Evolutionary conservation across 768 basidiomycete species (phyloP).

Genomic region (Russula olivacea): DNA sequence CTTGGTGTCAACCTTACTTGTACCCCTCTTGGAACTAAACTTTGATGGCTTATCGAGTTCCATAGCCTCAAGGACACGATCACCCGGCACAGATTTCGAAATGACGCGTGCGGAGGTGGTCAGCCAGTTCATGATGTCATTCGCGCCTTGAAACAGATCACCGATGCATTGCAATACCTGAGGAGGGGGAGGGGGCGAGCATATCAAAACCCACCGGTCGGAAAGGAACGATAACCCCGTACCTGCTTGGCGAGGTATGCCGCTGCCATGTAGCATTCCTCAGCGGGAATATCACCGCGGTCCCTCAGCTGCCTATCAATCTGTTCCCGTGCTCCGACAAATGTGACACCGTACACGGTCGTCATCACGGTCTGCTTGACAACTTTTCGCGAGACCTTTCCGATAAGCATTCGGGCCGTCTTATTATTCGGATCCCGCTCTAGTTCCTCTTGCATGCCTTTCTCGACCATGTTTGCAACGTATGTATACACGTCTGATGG

Average conservation of each 20-base stretch:
- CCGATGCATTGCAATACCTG: conserved; percentile 78
- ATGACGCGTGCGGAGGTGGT: conserved; percentile 78
- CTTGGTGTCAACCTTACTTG: conserved; percentile 24
- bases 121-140: conserved; percentile 87
- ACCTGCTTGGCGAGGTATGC: conserved; percentile 79
- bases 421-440: conserved; percentile 34
- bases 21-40: background rate
- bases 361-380: conserved; percentile 99
- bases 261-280: conserved; percentile 68
- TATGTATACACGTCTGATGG: conserved; percentile 95
- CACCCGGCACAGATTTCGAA: conserved; percentile 75
- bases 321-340: conserved; percentile 89
- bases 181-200: background rate
- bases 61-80: conserved; percentile 49
- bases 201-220: background rate
- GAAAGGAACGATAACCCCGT: background rate
- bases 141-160: conserved; percentile 89
- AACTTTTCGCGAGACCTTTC: conserved; percentile 85
- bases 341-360: conserved; percentile 97
- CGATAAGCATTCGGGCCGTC: conserved; percentile 56
- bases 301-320: conserved; percentile 86
- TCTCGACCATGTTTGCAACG: conserved; percentile 83
- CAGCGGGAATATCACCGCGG: conserved; percentile 60
- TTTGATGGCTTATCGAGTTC: conserved; percentile 27
- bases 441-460: conserved; percentile 52